Conservation (phyloP, 768 basidiomycete species). For the Exsudoporus frostii region DNA sequence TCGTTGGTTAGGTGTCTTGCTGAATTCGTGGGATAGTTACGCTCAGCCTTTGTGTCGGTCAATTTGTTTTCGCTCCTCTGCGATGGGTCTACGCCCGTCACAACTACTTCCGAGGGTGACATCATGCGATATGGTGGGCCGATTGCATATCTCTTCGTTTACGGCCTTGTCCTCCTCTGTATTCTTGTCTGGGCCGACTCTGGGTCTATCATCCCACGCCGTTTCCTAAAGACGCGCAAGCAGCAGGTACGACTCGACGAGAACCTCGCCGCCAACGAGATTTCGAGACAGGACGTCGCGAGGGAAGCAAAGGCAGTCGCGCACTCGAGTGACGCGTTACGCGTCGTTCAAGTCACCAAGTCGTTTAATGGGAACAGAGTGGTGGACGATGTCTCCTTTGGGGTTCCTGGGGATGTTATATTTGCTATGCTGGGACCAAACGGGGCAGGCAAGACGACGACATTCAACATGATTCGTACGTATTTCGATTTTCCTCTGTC, state of each 20-base stretch:
- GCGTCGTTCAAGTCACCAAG: constrained; percentile 63
- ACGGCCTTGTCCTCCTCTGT: constrained; percentile 53
- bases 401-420: constrained; percentile 57
- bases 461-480: constrained; percentile 77
- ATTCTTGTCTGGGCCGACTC: constrained; percentile 74
- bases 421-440: constrained; percentile 80
- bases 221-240: constrained; percentile 24
- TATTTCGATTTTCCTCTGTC: not conserved
- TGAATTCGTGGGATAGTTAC: constrained; percentile 38
- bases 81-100: constrained; percentile 47
- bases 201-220: constrained; percentile 50
- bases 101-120: constrained; percentile 44
- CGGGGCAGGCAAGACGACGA: constrained; percentile 81
- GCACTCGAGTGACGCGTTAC: constrained; percentile 52
- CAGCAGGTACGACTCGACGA: constrained; percentile 10
- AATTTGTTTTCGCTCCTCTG: constrained; percentile 77
- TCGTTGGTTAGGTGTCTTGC: not conserved
- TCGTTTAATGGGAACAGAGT: constrained; percentile 53
- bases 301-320: constrained; percentile 50
- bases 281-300: constrained; percentile 48
- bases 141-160: constrained; percentile 66
- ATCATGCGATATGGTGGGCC: constrained; percentile 71
- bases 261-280: constrained; percentile 11
- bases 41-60: constrained; percentile 70
- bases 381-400: constrained; percentile 72